These are phyloP conservation scores for Colletotrichum sp. DNA, from an alignment of 2,329 filamentous ascomycete genomes.

Conservation along the genomic window DNA sequence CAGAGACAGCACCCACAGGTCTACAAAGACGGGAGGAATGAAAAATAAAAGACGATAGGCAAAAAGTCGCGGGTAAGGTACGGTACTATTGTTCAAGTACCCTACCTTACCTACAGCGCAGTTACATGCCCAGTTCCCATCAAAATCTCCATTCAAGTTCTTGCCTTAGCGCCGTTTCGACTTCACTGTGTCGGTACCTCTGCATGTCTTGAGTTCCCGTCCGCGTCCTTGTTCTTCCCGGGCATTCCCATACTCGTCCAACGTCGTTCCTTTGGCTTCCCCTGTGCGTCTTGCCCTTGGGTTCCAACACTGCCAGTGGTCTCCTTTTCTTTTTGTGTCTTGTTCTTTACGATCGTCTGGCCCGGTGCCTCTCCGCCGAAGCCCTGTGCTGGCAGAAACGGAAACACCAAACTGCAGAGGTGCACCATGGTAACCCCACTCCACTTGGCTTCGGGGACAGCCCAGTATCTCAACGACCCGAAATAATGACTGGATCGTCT, in stretches of 20 bases:
- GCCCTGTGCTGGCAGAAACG: not conserved
- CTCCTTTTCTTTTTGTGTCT: not conserved
- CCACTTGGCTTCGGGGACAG: not conserved
- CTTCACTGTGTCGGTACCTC: slow-evolving; percentile 7
- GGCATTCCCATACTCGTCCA: not conserved
- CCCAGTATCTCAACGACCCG: slow-evolving; percentile 7
- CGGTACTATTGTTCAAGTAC: not conserved
- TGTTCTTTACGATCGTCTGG: not conserved
- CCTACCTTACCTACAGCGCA: not conserved
- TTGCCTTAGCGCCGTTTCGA: slow-evolving; percentile 13
- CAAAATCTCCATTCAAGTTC: slow-evolving; percentile 6
- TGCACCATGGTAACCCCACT: not conserved
- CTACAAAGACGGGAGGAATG: not conserved
- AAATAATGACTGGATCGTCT: slow-evolving; percentile 12
- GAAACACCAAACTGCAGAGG: not conserved
- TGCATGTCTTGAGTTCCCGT: slow-evolving; percentile 1
- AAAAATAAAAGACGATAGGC: not conserved
- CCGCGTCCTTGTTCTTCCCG: not conserved
- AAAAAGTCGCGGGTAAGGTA: not conserved
- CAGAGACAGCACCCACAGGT: not conserved
- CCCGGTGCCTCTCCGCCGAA: not conserved
- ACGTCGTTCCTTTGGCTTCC: not conserved
- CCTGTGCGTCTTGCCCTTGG: not conserved
- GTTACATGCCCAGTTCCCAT: not conserved
- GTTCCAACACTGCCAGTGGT: not conserved